A percentile compares a stretch with the other conserved stretches of the same genome.
These are phyloP conservation scores for Rhizopogon salebrosus DNA, from an alignment of 768 basidiomycete genomes.

Conservation along the genomic window DNA sequence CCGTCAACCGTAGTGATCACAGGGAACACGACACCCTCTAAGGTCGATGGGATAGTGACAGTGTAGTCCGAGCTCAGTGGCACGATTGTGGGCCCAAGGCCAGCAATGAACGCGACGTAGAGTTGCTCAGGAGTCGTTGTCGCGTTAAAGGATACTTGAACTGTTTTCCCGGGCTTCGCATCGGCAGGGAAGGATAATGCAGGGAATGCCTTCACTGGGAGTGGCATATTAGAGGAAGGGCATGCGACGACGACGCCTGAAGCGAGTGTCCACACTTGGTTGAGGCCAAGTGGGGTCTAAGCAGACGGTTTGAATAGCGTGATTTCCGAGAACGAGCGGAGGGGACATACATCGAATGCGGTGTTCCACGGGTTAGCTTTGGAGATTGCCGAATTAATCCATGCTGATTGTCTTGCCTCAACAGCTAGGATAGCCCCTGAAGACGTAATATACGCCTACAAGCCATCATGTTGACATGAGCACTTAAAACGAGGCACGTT, in stretches of 20 bases:
- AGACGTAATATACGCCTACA: conserved; percentile 41
- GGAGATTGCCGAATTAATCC: conserved; percentile 39
- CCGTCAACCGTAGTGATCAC: conserved; percentile 28
- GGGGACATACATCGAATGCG: conserved; percentile 33
- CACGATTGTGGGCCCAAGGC: conserved; percentile 28
- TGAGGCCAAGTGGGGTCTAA: conserved; percentile 32
- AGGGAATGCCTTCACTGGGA: conserved; percentile 48
- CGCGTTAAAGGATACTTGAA: conserved; percentile 24
- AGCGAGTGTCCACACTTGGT: conserved; percentile 43
- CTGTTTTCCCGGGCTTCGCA: conserved; percentile 24
- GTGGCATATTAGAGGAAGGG: conserved; percentile 41
- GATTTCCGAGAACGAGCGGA: background rate
- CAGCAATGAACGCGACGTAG: conserved; percentile 31
- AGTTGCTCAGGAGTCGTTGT: conserved; percentile 10
- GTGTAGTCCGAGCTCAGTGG: conserved; percentile 18
- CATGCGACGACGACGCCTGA: conserved; percentile 41
- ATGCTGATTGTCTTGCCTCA: conserved; percentile 49
- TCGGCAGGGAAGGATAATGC: conserved; percentile 29
- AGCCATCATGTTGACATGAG: background rate
- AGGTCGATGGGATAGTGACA: conserved; percentile 19
- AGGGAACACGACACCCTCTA: conserved; percentile 30
- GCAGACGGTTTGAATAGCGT: conserved; percentile 8
- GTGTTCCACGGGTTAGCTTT: conserved; percentile 41
- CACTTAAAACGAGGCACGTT: background rate
- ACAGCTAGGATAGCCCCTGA: conserved; percentile 56